A percentile compares a stretch with the other conserved stretches of the same genome.
These are phyloP conservation scores for Scutellaria baicalensis DNA, from an alignment of 257 asterid genomes.

Conservation along the genomic window DNA sequence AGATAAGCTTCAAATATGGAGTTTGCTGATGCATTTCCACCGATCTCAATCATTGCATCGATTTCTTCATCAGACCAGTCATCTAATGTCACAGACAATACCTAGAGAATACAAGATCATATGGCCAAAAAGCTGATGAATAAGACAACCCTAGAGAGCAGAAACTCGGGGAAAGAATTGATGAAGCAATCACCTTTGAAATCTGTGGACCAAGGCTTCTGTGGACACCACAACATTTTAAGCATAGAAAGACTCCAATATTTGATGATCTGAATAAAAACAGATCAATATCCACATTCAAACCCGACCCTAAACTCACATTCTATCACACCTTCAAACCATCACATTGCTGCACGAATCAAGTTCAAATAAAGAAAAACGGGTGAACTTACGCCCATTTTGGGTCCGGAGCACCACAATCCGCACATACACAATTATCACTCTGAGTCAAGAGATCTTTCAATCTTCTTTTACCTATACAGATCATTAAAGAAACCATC, in stretches of 20 bases:
- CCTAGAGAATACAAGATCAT: conserved; percentile 38
- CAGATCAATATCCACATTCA: not conserved
- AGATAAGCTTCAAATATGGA: conserved; percentile 89
- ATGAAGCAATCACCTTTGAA: conserved; percentile 53
- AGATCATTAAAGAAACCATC: conserved; percentile 1
- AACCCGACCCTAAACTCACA: not conserved
- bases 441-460: conserved; percentile 64
- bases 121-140: not conserved
- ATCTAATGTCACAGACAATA: conserved; percentile 93
- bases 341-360: not conserved
- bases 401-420: conserved; percentile 91
- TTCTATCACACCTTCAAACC: not conserved
- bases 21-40: conserved; percentile 90
- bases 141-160: not conserved
- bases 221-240: conserved; percentile 89
- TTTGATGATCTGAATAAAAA: conserved; percentile 56
- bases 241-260: conserved; percentile 91
- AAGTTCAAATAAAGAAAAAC: not conserved
- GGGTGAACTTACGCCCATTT: conserved; percentile 95
- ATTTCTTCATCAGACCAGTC: conserved; percentile 93
- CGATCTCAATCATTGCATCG: conserved; percentile 88
- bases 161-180: not conserved
- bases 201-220: conserved; percentile 80
- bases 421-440: conserved; percentile 87
- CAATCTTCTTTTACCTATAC: conserved; percentile 78